Base-by-base conservation (phyloP, 208 protist genomes). In the Histomonas meleagridis region DNA sequence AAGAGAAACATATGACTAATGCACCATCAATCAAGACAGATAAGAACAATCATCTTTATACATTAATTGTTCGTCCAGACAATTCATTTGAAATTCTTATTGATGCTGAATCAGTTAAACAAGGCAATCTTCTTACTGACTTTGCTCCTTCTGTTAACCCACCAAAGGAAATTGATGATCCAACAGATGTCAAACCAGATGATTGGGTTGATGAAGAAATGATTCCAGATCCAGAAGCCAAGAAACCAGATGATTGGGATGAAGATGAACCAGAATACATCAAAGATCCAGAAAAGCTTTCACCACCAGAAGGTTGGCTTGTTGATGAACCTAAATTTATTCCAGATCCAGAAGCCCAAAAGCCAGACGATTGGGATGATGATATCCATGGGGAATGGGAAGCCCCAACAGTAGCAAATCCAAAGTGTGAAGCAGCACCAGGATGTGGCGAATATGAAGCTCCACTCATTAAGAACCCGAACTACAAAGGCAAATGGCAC, bases 401-500 rank as follows among this genome's bases (percentile, higher is more conserved):
- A 91, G 91, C 92, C 43, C 94, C 94, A 79, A 32, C 90, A 26
- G 90, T 94, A 14, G 79, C 90, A 32, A 95, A 95, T 60, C 94
- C 94, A 46, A 60, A 93, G 7, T 93, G 93, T 57, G 35, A 21
- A 16, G 38, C 16, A 48, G 51, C 49, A 48, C 53, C 32, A 70
- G 86, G 55, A 12, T 60, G 55, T 40, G 86, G 86, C 16, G 18
- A 62, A 69, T 95, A 92, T 78, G 43, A 90, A 48, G 16, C 91
- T 49, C 94, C 94, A 38, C 35, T 90, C 48, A 92, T 93, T 28
- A 48, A 91, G 28, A 95, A 95, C 90, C 92, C 93, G n/a, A 32
- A n/a, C 32, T 94, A 93, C 90, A 93, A 94, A 76, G 94, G 94
- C 28, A 93, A 93, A 55, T 95, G 93, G 93, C 40, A 40, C 23